Conservation (phyloP, 2,329 filamentous ascomycete genomes). For the Aureobasidium namibiae region DNA sequence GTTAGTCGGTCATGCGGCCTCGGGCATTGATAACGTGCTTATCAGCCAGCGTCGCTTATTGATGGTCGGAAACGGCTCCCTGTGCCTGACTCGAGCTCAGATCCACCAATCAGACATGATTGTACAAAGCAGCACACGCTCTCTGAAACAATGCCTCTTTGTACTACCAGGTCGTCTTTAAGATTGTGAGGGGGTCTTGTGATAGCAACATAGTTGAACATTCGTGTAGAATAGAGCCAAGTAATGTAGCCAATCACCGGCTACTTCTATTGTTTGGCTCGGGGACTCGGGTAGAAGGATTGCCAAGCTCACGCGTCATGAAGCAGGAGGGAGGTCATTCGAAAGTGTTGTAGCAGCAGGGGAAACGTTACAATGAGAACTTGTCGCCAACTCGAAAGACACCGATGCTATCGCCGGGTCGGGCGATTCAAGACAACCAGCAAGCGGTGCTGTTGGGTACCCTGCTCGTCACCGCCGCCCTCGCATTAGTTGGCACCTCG, state of each 20-base stretch:
- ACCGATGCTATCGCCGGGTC: conserved; percentile 7
- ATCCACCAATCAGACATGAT: neutral
- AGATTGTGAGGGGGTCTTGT: neutral
- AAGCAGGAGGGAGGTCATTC: neutral
- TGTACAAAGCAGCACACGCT: neutral
- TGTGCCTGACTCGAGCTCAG: neutral
- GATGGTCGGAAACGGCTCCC: neutral
- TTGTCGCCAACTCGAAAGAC: neutral
- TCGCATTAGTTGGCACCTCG: conserved; percentile 28
- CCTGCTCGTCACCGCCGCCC: conserved; percentile 27
- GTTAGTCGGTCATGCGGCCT: conserved; percentile 11
- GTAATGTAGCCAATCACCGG: neutral
- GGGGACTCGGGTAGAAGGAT: neutral
- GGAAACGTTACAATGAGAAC: neutral
- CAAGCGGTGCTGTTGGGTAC: conserved; percentile 9
- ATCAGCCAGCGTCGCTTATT: conserved; percentile 5
- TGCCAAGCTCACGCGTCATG: conserved; percentile 7
- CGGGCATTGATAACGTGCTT: neutral
- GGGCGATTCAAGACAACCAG: conserved; percentile 6
- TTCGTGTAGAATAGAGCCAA: neutral
- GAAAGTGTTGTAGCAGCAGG: conserved; percentile 1
- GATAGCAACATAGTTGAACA: neutral
- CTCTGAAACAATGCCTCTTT: neutral
- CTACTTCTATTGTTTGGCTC: neutral
- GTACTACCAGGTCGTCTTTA: neutral